Base-by-base conservation (phyloP, 2,329 filamentous ascomycete species). In the Sordariomycetes sp. region DNA sequence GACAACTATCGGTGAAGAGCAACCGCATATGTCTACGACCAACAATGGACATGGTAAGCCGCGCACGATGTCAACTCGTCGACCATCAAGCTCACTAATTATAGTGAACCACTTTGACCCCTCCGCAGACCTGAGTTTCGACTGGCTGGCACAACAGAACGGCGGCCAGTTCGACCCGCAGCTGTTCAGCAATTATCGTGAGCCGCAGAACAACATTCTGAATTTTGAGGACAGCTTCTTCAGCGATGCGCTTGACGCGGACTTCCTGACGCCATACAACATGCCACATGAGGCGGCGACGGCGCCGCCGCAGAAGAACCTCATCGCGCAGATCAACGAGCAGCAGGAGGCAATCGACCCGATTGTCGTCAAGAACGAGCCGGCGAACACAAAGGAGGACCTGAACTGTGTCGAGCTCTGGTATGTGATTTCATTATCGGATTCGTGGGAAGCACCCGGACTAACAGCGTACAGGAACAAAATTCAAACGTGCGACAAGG, bases 371-470 rank as follows among this genome's bases (percentile, higher is more conserved):
- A 82, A 85, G 6, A 87, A 92, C 8, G 86, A 86, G 39, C 68
- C 76, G 48, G 72, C 56, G 55, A 58, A 60, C 54, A 28, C 20
- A 17, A 42, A 53, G 17, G 76, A 86, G 62, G 79, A 89, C 66
- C 77, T 96, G 64, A 90, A 82, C 59, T 96, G 91, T 73, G 91
- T 87, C 64, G 91, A 94, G 68, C 91, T 97, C 55, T 97, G 92
- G 92, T 96, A 81, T 67, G 87, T 76, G 22, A 15, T 2, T n/a
- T 55, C 36, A 13, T 17, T 39, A 10, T 53, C 1, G 1, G 28
- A n/a, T 7, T 7, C 22, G n/a, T 28, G 25, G 2, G 25, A 10
- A 50, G 5, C 42, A 42, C 35, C 42, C 56, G 39, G 62, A 65
- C 77, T 81, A 68, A 85, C 68, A 61, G 25, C 13, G 50, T 50